phyloP scores from a whole-genome alignment of 352 stramenopile genomes.

The Thalassiosira sp. region DNA sequence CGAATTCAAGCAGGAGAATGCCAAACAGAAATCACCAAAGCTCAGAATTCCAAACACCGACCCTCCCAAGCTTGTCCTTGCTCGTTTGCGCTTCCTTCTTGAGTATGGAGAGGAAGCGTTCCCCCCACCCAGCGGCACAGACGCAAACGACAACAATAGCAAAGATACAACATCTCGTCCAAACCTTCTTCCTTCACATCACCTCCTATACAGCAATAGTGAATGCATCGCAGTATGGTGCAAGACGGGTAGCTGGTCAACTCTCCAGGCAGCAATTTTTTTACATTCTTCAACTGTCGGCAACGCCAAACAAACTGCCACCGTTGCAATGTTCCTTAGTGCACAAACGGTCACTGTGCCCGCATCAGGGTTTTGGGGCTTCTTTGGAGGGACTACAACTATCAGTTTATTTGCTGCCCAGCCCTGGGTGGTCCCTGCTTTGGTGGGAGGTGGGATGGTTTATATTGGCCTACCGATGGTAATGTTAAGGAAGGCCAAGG shows the following conservation, averaged over 20 bases:
- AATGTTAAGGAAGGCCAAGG: constrained; percentile 56
- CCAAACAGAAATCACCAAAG: constrained; percentile 17
- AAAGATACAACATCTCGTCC: constrained; percentile 2
- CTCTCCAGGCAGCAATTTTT: constrained; percentile 71
- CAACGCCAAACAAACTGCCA: constrained; percentile 74
- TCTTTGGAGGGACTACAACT: constrained; percentile 75
- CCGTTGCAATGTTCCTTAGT: constrained; percentile 52
- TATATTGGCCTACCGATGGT: constrained; percentile 65
- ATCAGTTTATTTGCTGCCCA: constrained; percentile 60
- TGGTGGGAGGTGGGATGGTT: constrained; percentile 69
- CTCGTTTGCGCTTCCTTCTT: constrained; percentile 72
- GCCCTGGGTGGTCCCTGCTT: constrained; percentile 65
- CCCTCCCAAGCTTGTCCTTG: constrained; percentile 58
- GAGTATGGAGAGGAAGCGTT: constrained; percentile 53
- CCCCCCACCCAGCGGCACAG: constrained; percentile 2
- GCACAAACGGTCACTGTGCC: constrained; percentile 66
- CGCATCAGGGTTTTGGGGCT: constrained; percentile 77
- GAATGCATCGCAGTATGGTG: constrained; percentile 81
- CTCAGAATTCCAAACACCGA: constrained; percentile 48
- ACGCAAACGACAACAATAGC: constrained; percentile 10
- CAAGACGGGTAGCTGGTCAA: constrained; percentile 79
- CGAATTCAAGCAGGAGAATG: neutral
- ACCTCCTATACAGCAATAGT: constrained; percentile 74
- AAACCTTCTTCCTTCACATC: constrained; percentile 63
- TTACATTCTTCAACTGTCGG: constrained; percentile 63